phyloP scores from a whole-genome alignment of 148 eudicot genomes.

The Rhododendron williamsianum region DNA sequence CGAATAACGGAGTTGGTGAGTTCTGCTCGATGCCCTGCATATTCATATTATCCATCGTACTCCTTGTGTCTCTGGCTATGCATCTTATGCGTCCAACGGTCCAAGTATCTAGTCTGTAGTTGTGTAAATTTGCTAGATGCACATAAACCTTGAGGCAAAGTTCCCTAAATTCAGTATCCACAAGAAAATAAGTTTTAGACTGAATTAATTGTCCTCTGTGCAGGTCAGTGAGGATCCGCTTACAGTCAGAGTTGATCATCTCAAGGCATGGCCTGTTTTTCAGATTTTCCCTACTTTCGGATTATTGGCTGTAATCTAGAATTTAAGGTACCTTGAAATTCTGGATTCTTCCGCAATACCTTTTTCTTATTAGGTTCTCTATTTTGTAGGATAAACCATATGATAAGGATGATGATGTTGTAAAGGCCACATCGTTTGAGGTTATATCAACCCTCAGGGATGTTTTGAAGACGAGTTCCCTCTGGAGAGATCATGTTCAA shows the following conservation, averaged over 20 bases:
- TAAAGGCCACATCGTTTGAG: slow-evolving; percentile 97
- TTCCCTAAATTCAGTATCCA: neutral
- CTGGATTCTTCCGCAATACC: slow-evolving; percentile 7
- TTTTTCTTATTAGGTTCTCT: slow-evolving; percentile 11
- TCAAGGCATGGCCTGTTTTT: slow-evolving; percentile 50
- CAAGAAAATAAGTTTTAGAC: neutral
- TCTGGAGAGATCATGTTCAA: slow-evolving; percentile 98
- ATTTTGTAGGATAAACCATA: slow-evolving; percentile 71
- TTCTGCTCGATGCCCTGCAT: neutral
- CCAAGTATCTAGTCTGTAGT: neutral
- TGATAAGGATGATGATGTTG: slow-evolving; percentile 86
- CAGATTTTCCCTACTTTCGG: neutral
- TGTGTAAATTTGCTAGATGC: neutral
- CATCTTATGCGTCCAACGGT: neutral
- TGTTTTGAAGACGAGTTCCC: slow-evolving; percentile 88
- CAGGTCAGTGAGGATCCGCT: slow-evolving; percentile 99
- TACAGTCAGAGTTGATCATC: slow-evolving; percentile 92
- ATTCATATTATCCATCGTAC: neutral
- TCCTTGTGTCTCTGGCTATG: neutral
- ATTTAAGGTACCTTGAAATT: neutral
- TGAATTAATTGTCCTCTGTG: slow-evolving; percentile 15
- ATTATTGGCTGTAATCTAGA: slow-evolving; percentile 1
- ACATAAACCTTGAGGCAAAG: neutral
- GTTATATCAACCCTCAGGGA: slow-evolving; percentile 93
- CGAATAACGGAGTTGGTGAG: slow-evolving; percentile 87